Evolutionary conservation across 257 asterid genomes (phyloP).

Genomic region (Lantana camara): DNA sequence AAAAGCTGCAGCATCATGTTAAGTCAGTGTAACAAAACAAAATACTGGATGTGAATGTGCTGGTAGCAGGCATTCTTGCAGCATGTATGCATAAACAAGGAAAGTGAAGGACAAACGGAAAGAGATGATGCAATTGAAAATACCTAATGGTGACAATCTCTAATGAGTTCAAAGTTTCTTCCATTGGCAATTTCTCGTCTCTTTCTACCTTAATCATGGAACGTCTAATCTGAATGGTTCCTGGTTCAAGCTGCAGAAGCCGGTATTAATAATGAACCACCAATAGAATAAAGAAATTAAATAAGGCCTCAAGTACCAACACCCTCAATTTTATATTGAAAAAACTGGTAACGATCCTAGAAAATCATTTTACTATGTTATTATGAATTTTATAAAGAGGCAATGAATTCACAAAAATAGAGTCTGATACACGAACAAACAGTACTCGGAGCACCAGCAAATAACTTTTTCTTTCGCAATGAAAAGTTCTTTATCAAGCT

Average conservation of each 20-base stretch:
- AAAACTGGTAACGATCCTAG: background rate
- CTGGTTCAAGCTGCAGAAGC: constrained; percentile 51
- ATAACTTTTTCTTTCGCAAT: background rate
- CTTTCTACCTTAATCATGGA: constrained; percentile 83
- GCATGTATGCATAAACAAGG: constrained; percentile 11
- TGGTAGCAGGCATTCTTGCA: too few species aligned
- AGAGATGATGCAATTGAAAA: constrained; percentile 15
- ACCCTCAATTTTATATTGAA: background rate
- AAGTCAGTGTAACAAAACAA: constrained; percentile 7
- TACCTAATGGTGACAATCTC: constrained; percentile 75
- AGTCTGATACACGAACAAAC: constrained; percentile 2
- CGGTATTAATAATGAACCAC: constrained; percentile 5
- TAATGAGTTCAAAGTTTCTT: constrained; percentile 55
- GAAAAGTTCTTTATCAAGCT: too few species aligned
- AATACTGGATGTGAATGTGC: too few species aligned
- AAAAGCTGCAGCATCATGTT: background rate
- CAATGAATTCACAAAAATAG: background rate
- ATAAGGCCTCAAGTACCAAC: constrained; percentile 11
- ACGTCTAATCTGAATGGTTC: constrained; percentile 75
- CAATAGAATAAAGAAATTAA: background rate
- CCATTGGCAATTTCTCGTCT: constrained; percentile 34
- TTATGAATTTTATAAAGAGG: background rate
- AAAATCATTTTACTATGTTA: background rate
- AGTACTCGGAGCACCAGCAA: background rate
- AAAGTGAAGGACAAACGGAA: background rate